phyloP scores from a whole-genome alignment of 768 basidiomycete species.

The Kwoniella sp. region DNA sequence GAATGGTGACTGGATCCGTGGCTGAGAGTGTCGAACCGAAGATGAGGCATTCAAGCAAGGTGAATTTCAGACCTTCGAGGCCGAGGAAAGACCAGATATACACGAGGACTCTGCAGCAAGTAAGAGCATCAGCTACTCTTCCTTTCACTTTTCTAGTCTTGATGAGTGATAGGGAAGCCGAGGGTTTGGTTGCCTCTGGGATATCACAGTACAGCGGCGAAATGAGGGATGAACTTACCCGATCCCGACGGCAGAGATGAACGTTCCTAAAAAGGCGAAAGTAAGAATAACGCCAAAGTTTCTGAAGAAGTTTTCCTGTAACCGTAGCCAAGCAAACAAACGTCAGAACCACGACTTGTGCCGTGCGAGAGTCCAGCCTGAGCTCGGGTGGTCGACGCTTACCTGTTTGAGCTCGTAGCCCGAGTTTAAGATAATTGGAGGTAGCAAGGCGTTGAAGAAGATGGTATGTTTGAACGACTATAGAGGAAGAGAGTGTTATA shows the following conservation, averaged over 20 bases:
- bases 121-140: background rate
- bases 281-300: conserved; percentile 94
- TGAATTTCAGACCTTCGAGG: conserved; percentile 81
- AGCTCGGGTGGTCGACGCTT: too few relatives aligned
- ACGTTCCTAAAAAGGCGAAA: conserved; percentile 86
- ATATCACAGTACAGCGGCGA: too few relatives aligned
- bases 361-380: too few relatives aligned
- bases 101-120: conserved; percentile 75
- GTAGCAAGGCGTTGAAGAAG: conserved; percentile 96
- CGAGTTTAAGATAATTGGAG: conserved; percentile 96
- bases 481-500: too few relatives aligned
- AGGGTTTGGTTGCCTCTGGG: too few relatives aligned
- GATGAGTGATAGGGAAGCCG: too few relatives aligned
- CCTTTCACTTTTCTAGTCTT: too few relatives aligned
- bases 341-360: too few relatives aligned
- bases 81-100: conserved; percentile 94
- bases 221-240: conserved; percentile 67
- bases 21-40: conserved; percentile 97
- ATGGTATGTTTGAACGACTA: conserved; percentile 97
- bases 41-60: conserved; percentile 86
- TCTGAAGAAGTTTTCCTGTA: conserved; percentile 94
- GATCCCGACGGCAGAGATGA: conserved; percentile 92
- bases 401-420: conserved; percentile 98
- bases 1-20: conserved; percentile 95
- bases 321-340: conserved; percentile 12